These are phyloP conservation scores for Ilyonectria mors-panacis DNA, from an alignment of 2,329 filamentous ascomycete species.

Conservation along the genomic window DNA sequence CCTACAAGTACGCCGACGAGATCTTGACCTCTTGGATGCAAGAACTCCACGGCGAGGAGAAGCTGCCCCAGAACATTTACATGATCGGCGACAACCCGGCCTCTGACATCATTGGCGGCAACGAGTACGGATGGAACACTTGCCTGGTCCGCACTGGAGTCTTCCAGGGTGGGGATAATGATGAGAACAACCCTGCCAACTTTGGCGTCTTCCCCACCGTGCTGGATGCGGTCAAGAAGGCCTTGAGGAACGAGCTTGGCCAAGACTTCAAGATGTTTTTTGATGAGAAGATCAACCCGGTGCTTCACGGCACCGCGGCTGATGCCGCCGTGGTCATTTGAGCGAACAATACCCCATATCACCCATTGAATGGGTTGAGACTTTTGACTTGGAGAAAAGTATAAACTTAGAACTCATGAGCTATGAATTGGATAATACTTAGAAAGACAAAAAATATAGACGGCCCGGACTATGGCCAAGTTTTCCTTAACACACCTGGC, in stretches of 20 bases:
- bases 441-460: not conserved
- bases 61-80: slow-evolving; percentile 78
- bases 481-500: not conserved
- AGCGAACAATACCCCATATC: slow-evolving; percentile 9
- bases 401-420: not conserved
- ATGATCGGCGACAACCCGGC: slow-evolving; percentile 88
- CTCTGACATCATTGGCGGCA: slow-evolving; percentile 69
- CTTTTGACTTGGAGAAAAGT: not conserved
- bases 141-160: slow-evolving; percentile 84
- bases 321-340: slow-evolving; percentile 44
- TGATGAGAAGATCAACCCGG: slow-evolving; percentile 79
- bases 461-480: not conserved
- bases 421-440: not conserved
- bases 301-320: slow-evolving; percentile 62
- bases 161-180: slow-evolving; percentile 83
- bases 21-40: slow-evolving; percentile 82
- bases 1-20: slow-evolving; percentile 78
- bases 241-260: slow-evolving; percentile 79
- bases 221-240: slow-evolving; percentile 75
- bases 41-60: slow-evolving; percentile 80
- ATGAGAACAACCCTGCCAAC: slow-evolving; percentile 82
- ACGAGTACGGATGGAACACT: slow-evolving; percentile 88
- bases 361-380: not conserved
- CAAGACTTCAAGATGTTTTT: slow-evolving; percentile 82
- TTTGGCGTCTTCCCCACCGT: slow-evolving; percentile 84